Percentiles rank a stretch among this genome's conserved stretches.
phyloP scores from a whole-genome alignment of 371 early-diverging fungal species.

The Batrachochytrium dendrobatidis region DNA sequence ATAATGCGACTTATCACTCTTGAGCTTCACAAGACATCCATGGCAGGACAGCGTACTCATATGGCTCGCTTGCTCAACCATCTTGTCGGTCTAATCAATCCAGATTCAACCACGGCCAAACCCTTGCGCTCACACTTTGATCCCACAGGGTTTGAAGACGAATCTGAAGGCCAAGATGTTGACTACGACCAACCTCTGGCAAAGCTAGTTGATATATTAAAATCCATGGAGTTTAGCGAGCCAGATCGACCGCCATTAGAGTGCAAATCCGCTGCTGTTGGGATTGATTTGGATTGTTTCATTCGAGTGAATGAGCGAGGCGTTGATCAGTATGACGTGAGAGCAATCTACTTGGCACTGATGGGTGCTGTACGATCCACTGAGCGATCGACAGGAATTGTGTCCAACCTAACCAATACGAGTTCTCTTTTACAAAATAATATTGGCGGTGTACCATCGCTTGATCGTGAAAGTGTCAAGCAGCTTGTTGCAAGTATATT shows the following conservation, averaged over 20 bases:
- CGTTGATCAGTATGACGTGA: constrained; percentile 42
- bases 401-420: background rate
- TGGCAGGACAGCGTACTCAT: constrained; percentile 40
- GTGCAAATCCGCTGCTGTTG: background rate
- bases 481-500: constrained; percentile 17
- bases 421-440: too few relatives aligned
- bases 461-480: constrained; percentile 1
- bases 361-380: constrained; percentile 6
- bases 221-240: constrained; percentile 30
- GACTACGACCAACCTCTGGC: constrained; percentile 38
- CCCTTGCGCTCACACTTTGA: constrained; percentile 14
- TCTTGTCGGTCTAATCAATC: background rate
- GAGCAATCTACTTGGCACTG: constrained; percentile 50
- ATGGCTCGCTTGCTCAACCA: constrained; percentile 41
- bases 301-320: constrained; percentile 7
- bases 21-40: constrained; percentile 61
- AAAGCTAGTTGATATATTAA: constrained; percentile 39
- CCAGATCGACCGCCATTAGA: background rate
- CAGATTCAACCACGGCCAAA: constrained; percentile 19
- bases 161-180: constrained; percentile 1
- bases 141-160: constrained; percentile 39
- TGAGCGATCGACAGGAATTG: background rate
- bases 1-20: constrained; percentile 74
- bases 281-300: background rate
- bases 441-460: background rate